Evolutionary conservation across 306 rosid species (phyloP).

Genomic region (Glycine latifolia): DNA sequence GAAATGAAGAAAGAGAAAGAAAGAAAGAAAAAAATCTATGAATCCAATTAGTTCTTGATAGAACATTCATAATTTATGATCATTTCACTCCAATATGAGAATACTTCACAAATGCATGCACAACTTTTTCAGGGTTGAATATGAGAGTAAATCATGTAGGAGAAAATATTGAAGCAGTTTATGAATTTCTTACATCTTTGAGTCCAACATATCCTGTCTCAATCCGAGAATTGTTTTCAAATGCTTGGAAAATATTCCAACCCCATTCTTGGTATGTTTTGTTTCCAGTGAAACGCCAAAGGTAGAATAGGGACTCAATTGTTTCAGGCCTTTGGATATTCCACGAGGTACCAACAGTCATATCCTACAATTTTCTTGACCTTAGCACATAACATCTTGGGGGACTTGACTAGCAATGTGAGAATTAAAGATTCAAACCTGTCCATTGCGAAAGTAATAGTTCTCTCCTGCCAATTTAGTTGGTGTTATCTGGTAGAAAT

Average conservation of each 20-base stretch:
- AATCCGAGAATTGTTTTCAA: constrained; percentile 85
- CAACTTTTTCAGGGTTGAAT: constrained; percentile 32
- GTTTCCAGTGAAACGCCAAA: constrained; percentile 93
- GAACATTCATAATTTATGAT: constrained; percentile 28
- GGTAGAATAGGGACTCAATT: constrained; percentile 91
- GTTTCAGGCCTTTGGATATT: constrained; percentile 97
- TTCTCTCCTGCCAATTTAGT: constrained; percentile 98
- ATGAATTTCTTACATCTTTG: constrained; percentile 76
- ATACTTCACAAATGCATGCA: constrained; percentile 23
- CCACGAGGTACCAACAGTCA: constrained; percentile 96
- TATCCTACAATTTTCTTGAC: constrained; percentile 65
- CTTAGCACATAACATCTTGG: constrained; percentile 41
- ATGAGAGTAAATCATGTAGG: constrained; percentile 22
- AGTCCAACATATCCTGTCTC: constrained; percentile 96
- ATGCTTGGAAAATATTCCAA: constrained; percentile 97
- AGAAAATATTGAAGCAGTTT: constrained; percentile 27
- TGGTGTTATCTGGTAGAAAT: constrained; percentile 88
- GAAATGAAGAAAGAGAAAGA: constrained; percentile 11
- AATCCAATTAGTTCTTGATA: constrained; percentile 3
- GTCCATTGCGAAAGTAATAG: constrained; percentile 73
- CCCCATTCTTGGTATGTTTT: constrained; percentile 99
- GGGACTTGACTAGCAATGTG: constrained; percentile 21
- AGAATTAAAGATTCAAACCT: constrained; percentile 66
- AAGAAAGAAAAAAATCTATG: neutral
- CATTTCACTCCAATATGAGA: neutral